Evolutionary conservation across 1,139 yeast species (phyloP), one percentile per base, ranked within the genome.

Genomic region (Diutina siamensis): DNA sequence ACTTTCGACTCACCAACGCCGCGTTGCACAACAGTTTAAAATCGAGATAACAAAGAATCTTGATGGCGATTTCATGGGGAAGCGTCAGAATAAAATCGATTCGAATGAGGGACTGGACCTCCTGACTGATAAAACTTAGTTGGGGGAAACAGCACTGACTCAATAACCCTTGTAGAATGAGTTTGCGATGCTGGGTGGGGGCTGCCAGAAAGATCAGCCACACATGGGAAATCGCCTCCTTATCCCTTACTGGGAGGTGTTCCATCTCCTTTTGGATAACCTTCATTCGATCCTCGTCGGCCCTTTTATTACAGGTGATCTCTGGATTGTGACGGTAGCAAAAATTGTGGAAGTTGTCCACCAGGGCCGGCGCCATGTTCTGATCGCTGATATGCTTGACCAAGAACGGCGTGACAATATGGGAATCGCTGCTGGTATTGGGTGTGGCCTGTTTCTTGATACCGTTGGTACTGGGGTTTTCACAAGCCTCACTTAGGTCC

Each of bases 61-160:
- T 88, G 53, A 88, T 73, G 2, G 95, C 75, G 38, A 92, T 68
- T 61, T 92, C 98, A 51, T 79, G 74, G 2, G 98, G 98, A 45
- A 92, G 70, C 5, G 89, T 82, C 31, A 85, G 71, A 42, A 92
- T 77, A 58, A 88, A 89, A 63, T 92, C 98, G 50, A 92, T 86
- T 52, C 92, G 79, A 51, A 92, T 84, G 56, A 92, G 68, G 45
- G 78, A 74, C 40, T 82, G 76, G 21, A 92, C 84, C 59, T 87
- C 92, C 52, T 83, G 80, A 1, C 95, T 78, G 7, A 89, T 77
- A 50, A 80, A 80, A 13, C 95, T 85, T 20, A 92, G 70, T 57
- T 89, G 97, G 1, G 97, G 97, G 64, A 88, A 89, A 56, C 98
- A 92, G 61, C 97, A 87, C 59, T 87, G 95, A 12, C 89, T 74